phyloP scores from a whole-genome alignment of 768 basidiomycete genomes.

The Suillus plorans region DNA sequence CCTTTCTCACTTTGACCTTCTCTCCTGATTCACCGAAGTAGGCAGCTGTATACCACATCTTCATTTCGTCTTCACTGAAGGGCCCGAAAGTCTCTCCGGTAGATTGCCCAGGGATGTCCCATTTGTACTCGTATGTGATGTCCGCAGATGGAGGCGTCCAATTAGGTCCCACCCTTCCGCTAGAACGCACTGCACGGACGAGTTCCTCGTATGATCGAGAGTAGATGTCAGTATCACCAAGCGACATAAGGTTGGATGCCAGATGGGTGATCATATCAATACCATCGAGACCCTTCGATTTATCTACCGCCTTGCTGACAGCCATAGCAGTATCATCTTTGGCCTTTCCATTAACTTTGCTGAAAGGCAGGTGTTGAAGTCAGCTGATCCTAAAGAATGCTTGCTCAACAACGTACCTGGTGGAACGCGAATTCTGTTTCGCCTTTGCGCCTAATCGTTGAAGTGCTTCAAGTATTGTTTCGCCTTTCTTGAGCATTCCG shows the following conservation, averaged over 20 bases:
- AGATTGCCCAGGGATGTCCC: constrained; percentile 57
- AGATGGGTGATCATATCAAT: constrained; percentile 84
- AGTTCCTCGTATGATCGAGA: constrained; percentile 84
- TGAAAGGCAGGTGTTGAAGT: constrained; percentile 10
- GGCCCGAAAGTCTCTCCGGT: constrained; percentile 70
- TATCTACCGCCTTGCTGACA: constrained; percentile 42
- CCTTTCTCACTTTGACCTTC: constrained; percentile 69
- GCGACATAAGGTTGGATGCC: constrained; percentile 83
- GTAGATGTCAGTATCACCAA: constrained; percentile 86
- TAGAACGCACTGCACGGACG: constrained; percentile 69
- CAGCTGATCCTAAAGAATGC: neutral
- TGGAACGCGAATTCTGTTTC: constrained; percentile 42
- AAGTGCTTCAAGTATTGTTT: constrained; percentile 87
- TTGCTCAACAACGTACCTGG: constrained; percentile 18
- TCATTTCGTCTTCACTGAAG: constrained; percentile 77
- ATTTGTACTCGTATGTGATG: constrained; percentile 78
- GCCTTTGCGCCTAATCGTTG: constrained; percentile 76
- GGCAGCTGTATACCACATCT: constrained; percentile 72
- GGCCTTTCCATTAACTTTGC: constrained; percentile 30
- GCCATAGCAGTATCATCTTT: constrained; percentile 43
- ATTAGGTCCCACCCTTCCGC: constrained; percentile 62
- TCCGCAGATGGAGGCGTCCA: constrained; percentile 82
- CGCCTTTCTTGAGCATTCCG: constrained; percentile 79
- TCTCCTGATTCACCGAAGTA: constrained; percentile 82
- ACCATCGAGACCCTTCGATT: constrained; percentile 40